These are phyloP conservation scores for Haplosporangium gracile DNA, from an alignment of 192 early-diverging fungal genomes.

Conservation along the genomic window DNA sequence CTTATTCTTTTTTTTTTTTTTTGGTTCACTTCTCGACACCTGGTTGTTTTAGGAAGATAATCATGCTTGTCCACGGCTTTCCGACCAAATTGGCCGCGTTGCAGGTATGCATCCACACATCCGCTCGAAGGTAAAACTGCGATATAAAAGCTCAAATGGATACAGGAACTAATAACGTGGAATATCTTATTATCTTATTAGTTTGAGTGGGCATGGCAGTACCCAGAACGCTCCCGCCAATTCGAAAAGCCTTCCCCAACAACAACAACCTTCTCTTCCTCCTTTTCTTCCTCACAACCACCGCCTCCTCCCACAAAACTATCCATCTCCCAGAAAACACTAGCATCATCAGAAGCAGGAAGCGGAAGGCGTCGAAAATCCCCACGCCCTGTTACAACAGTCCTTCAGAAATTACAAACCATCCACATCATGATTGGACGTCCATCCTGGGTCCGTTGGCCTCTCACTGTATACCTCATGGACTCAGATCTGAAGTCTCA, in stretches of 20 bases:
- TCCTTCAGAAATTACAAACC: constrained; percentile 19
- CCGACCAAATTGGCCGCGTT: constrained; percentile 48
- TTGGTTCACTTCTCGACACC: not conserved
- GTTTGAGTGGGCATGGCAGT: constrained; percentile 54
- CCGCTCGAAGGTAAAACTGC: not conserved
- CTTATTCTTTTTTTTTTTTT: not conserved
- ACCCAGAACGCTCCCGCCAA: constrained; percentile 50
- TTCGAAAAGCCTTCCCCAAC: not conserved
- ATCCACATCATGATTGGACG: constrained; percentile 29
- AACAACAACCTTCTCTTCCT: not conserved
- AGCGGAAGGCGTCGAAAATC: not conserved
- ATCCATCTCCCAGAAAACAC: not conserved
- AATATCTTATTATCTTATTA: not conserved
- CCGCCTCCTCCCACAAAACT: not conserved
- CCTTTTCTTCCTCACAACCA: not conserved
- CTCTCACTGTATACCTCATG: constrained; percentile 38
- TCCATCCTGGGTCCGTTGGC: constrained; percentile 39
- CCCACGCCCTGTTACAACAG: constrained; percentile 3
- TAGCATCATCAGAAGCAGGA: not conserved
- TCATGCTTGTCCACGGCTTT: constrained; percentile 40
- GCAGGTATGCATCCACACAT: constrained; percentile 17
- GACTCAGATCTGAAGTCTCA: not conserved
- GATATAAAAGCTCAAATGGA: not conserved
- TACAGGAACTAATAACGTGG: not conserved
- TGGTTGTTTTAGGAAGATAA: constrained; percentile 28